A percentile compares a stretch with the other conserved stretches of the same genome.
Conservation (phyloP, 768 basidiomycete genomes). For the Hericium alpestre region DNA sequence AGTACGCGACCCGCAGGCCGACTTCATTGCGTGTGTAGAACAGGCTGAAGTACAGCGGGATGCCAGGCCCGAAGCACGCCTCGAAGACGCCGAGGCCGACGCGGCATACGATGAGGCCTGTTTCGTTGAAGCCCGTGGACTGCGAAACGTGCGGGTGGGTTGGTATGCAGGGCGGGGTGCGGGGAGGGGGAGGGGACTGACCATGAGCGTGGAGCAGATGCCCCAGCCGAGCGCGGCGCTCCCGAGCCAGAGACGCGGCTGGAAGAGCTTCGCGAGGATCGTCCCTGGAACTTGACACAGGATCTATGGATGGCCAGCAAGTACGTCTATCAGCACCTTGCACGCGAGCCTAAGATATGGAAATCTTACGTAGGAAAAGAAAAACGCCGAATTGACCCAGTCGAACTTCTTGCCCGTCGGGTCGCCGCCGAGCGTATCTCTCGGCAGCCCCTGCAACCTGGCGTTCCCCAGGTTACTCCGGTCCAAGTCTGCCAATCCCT, state of each 20-base stretch:
- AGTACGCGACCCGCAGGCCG: conserved; percentile 66
- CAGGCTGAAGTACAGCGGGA: conserved; percentile 72
- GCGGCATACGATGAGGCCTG: conserved; percentile 46
- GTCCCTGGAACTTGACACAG: conserved; percentile 60
- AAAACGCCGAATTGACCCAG: conserved; percentile 71
- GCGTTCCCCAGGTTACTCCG: conserved; percentile 76
- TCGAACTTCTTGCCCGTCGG: conserved; percentile 60
- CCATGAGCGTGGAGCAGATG: conserved; percentile 62
- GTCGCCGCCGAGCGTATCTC: conserved; percentile 57
- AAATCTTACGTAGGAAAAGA: conserved; percentile 59
- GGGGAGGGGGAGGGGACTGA: conserved; percentile 12
- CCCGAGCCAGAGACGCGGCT: conserved; percentile 60
- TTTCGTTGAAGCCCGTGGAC: conserved; percentile 53
- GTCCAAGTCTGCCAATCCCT: conserved; percentile 38
- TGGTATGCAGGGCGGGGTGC: background rate
- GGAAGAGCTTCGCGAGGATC: conserved; percentile 53
- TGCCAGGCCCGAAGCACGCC: conserved; percentile 66
- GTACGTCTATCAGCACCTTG: background rate
- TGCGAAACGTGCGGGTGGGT: conserved; percentile 16
- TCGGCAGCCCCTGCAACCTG: conserved; percentile 57
- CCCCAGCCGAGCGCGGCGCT: conserved; percentile 65
- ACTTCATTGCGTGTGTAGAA: conserved; percentile 72
- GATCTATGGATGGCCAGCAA: conserved; percentile 34
- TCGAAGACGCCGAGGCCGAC: conserved; percentile 68
- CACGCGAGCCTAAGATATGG: background rate